Evolutionary conservation across 352 stramenopile genomes (phyloP).

Genomic region (Aphanomyces astaci): DNA sequence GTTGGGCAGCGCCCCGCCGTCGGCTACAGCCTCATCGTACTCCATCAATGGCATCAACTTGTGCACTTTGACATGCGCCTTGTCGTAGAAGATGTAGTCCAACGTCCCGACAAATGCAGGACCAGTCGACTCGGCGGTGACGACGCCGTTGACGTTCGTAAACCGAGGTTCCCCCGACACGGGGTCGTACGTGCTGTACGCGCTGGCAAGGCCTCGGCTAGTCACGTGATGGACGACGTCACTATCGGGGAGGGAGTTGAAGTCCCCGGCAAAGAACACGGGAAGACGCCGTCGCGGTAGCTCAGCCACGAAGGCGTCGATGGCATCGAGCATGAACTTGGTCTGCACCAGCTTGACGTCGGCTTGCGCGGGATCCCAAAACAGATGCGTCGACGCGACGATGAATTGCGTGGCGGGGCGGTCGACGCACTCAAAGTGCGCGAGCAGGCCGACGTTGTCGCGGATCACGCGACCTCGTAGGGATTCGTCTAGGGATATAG

Average conservation of each 20-base stretch:
- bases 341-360: conserved; percentile 77
- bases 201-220: conserved; percentile 37
- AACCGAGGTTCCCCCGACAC: conserved; percentile 44
- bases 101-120: conserved; percentile 65
- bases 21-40: conserved; percentile 43
- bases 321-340: conserved; percentile 38
- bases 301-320: conserved; percentile 44
- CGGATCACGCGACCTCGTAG: conserved; percentile 38
- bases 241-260: conserved; percentile 74
- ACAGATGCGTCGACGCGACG: conserved; percentile 75
- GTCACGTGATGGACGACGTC: conserved; percentile 58
- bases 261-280: conserved; percentile 66
- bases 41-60: conserved; percentile 39
- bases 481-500: conserved; percentile 25
- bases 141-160: conserved; percentile 64
- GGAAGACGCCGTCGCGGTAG: conserved; percentile 24
- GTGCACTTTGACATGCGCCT: conserved; percentile 17
- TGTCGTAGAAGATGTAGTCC: conserved; percentile 79
- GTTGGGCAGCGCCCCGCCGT: conserved; percentile 50
- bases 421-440: conserved; percentile 40
- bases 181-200: conserved; percentile 44
- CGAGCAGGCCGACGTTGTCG: conserved; percentile 52
- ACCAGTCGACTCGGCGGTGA: conserved; percentile 29
- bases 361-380: conserved; percentile 76
- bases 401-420: conserved; percentile 31